Evolutionary conservation across 2,329 filamentous ascomycete species (phyloP), one percentile per base, ranked within the genome.

Genomic region (Arthroderma uncinatum): DNA sequence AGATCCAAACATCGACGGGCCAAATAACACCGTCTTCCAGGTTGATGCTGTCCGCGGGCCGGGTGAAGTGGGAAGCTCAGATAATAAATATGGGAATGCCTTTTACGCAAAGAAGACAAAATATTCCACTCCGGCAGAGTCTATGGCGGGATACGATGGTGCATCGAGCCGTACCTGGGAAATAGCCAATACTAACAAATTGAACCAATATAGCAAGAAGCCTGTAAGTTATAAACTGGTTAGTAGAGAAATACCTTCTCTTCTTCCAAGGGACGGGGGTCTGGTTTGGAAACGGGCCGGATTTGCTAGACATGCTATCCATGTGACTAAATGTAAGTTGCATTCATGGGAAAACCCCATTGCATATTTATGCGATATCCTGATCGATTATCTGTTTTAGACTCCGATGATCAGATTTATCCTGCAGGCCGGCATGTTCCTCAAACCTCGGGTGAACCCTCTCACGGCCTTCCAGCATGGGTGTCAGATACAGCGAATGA

Each of bases 261-360:
- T 96, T 16, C 74, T 96, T 8, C 89, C 91, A 2, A 93, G 90
- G 74, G 82, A 86, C 60, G 85, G 85, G 1, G 84, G 87, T 1
- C 70, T 96, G 23, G 90, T 94, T 5, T 94, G 89, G 86, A 94
- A 94, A 73, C 80, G 91, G 19, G 91, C 90, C 1, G 89, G 86
- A 0, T 96, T 95, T 65, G 89, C 91, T 0, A 76, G 89, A 36
- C 89, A 95, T 67, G 86, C 90, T 2, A 83, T 95, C 1, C 87
- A 93, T 67, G 90, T 95, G 8, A 95, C 91, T 0, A 88, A 85
- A 65, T 95, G 88, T 92, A 62, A n/a, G 37, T 14, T 19, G n/a
- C n/a, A n/a, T n/a, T n/a, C n/a, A n/a, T n/a, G n/a, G n/a, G n/a
- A n/a, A n/a, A n/a, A n/a, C n/a, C n/a, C n/a, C n/a, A n/a, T n/a